These are phyloP conservation scores for Pigoraptor vietnamica DNA, from an alignment of 78 protist genomes.

Conservation along the genomic window DNA sequence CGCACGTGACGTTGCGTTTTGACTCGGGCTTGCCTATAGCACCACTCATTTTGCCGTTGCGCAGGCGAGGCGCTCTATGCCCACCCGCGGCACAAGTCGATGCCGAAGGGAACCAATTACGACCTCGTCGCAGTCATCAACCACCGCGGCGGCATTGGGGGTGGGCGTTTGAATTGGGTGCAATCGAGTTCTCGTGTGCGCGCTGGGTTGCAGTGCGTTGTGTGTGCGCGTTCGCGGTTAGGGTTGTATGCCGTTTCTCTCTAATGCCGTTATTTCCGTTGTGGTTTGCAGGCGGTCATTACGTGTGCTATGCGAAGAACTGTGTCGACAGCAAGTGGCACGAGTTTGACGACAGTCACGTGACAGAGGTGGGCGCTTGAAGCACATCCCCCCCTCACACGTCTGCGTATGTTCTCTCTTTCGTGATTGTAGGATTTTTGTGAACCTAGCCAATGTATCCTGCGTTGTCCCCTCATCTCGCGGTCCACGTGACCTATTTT, in stretches of 20 bases:
- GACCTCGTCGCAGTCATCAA: constrained; percentile 40
- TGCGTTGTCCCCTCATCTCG: no score
- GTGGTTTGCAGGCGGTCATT: constrained; percentile 68
- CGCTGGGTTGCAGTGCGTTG: not conserved
- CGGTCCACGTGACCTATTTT: no score
- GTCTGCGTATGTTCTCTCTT: not conserved
- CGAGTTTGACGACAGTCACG: constrained; percentile 34
- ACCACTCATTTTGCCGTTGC: no score
- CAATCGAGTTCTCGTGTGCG: not conserved
- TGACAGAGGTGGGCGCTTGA: not conserved
- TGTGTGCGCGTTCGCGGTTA: not conserved
- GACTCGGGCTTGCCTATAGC: no score
- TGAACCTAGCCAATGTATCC: no score
- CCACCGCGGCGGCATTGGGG: constrained; percentile 55
- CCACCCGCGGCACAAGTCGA: not conserved
- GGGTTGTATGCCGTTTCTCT: no score
- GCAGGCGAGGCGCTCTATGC: not conserved
- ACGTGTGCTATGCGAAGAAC: constrained; percentile 40
- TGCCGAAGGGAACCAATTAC: constrained; percentile 6
- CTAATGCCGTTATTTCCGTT: no score
- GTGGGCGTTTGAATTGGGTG: constrained; percentile 3
- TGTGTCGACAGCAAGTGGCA: constrained; percentile 25
- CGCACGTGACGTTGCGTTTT: no score
- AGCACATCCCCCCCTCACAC: not conserved
- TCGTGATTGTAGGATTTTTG: not conserved